phyloP scores from a whole-genome alignment of 2,329 filamentous ascomycete genomes.

The Mariannaea sp. region DNA sequence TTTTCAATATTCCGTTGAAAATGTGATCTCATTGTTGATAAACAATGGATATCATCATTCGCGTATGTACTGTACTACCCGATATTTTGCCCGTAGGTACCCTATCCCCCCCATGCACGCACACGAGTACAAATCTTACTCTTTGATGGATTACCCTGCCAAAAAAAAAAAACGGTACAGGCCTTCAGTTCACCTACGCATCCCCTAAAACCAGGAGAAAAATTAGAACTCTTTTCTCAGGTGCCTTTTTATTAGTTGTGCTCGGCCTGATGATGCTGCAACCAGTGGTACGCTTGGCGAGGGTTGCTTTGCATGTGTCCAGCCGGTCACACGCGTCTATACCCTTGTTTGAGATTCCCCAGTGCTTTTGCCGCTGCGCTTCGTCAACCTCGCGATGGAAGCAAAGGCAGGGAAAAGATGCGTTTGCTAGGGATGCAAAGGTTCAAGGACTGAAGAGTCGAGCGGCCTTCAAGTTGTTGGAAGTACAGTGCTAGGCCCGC shows the following conservation, averaged over 20 bases:
- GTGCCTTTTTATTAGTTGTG: neutral
- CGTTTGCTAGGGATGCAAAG: slow-evolving; percentile 74
- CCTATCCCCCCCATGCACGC: neutral
- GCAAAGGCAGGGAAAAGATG: slow-evolving; percentile 74
- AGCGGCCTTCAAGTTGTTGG: slow-evolving; percentile 90
- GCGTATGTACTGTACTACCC: neutral
- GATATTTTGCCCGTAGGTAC: slow-evolving; percentile 2
- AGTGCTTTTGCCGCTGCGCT: neutral
- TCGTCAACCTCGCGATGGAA: slow-evolving; percentile 81
- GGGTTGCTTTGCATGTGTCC: neutral
- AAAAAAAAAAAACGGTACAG: too few species aligned
- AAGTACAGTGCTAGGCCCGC: slow-evolving; percentile 51
- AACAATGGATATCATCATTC: neutral
- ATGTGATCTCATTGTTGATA: neutral
- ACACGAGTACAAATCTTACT: too few species aligned
- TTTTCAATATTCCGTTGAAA: too few species aligned
- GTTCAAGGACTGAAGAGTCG: slow-evolving; percentile 84
- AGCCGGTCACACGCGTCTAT: neutral
- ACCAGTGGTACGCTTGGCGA: slow-evolving; percentile 1
- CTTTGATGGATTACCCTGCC: too few species aligned
- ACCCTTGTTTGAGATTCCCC: neutral
- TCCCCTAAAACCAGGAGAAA: too few species aligned
- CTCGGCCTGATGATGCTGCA: slow-evolving; percentile 4
- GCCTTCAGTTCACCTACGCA: too few species aligned
- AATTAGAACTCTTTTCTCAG: neutral